Evolutionary conservation across 78 protist species (phyloP).

Genomic region (Protostelium mycophagum): DNA sequence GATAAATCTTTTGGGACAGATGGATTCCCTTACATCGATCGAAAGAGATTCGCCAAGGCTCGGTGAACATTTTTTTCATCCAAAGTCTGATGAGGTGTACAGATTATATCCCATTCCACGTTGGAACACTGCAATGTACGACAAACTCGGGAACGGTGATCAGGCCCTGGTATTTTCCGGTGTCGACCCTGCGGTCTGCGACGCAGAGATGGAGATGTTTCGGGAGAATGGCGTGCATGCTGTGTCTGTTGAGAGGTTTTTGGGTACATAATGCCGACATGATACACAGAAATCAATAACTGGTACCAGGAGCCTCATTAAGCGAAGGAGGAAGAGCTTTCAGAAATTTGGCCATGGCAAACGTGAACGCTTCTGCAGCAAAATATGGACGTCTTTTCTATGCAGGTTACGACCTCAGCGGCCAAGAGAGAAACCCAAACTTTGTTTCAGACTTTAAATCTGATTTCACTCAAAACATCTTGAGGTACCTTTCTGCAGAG

Average conservation of each 20-base stretch:
- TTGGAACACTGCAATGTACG: background rate
- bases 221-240: background rate
- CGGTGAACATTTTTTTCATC: background rate
- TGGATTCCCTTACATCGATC: background rate
- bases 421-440: background rate
- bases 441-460: background rate
- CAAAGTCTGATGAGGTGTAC: background rate
- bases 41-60: background rate
- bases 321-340: background rate
- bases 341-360: constrained; percentile 1
- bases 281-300: background rate
- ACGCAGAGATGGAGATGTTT: background rate
- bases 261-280: background rate
- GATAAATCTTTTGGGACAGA: background rate
- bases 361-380: background rate
- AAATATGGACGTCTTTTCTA: background rate
- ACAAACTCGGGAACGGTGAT: background rate
- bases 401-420: background rate
- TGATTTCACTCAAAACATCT: background rate
- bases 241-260: background rate
- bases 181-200: background rate
- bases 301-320: too few relatives aligned
- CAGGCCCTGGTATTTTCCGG: background rate
- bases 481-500: background rate
- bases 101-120: background rate